Conservation (phyloP, 768 basidiomycete species). For the Phylloporus sp. region DNA sequence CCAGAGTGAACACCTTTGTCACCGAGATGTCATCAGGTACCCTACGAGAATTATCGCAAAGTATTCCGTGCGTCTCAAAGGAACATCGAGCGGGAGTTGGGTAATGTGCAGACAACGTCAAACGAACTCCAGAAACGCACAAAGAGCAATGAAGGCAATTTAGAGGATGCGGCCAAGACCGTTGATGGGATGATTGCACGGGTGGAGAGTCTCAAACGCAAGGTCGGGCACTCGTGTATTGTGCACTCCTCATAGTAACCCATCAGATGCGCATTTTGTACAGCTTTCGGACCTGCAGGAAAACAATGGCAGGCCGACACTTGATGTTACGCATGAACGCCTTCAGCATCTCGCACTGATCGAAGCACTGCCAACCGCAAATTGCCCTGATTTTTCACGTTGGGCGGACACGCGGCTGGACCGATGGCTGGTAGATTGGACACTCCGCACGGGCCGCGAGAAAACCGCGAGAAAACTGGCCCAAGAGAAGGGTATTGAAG, state of each 20-base stretch:
- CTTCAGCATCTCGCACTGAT: slow-evolving; percentile 63
- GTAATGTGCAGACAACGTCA: slow-evolving; percentile 49
- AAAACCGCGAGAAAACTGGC: slow-evolving; percentile 75
- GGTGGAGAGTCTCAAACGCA: slow-evolving; percentile 79
- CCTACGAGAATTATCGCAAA: slow-evolving; percentile 85
- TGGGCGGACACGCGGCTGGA: slow-evolving; percentile 82
- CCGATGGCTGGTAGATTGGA: slow-evolving; percentile 92
- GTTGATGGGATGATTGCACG: slow-evolving; percentile 74
- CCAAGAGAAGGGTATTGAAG: slow-evolving; percentile 73
- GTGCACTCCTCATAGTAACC: slow-evolving; percentile 7
- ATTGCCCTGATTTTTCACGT: slow-evolving; percentile 54
- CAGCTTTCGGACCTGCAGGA: slow-evolving; percentile 50
- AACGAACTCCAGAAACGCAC: slow-evolving; percentile 55
- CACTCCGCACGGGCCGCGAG: slow-evolving; percentile 72
- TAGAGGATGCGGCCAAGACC: slow-evolving; percentile 51
- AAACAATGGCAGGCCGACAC: slow-evolving; percentile 48
- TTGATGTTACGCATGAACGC: slow-evolving; percentile 70
- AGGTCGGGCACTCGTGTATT: slow-evolving; percentile 47
- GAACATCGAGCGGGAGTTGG: slow-evolving; percentile 75
- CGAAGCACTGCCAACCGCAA: slow-evolving; percentile 50
- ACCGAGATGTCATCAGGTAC: slow-evolving; percentile 52
- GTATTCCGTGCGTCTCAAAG: slow-evolving; percentile 80
- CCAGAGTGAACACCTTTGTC: slow-evolving; percentile 1
- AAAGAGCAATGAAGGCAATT: slow-evolving; percentile 33
- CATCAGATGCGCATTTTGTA: slow-evolving; percentile 12